These are phyloP conservation scores for Ophiostoma populinum DNA, from an alignment of 2,329 filamentous ascomycete species.

Conservation along the genomic window DNA sequence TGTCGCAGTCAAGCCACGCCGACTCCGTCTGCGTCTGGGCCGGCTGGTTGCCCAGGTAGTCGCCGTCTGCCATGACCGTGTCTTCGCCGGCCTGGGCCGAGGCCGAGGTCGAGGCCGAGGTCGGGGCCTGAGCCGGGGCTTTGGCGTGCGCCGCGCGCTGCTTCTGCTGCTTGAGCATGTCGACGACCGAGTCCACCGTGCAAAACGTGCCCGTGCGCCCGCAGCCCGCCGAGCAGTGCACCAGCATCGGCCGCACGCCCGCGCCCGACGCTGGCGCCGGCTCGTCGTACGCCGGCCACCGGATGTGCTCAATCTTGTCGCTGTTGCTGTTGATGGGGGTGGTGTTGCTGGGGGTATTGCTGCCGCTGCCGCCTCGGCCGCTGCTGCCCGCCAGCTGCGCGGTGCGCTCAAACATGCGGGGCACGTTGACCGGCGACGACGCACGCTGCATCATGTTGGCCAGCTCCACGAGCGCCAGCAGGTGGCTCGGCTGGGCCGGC, in stretches of 20 bases:
- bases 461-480: constrained; percentile 79
- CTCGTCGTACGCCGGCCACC: constrained; percentile 36
- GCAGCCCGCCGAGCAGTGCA: constrained; percentile 93
- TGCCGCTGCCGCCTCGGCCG: no score
- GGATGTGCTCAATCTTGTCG: constrained; percentile 11
- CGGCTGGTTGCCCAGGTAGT: neutral
- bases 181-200: constrained; percentile 86
- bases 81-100: constrained; percentile 1
- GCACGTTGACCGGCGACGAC: constrained; percentile 14
- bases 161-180: constrained; percentile 83
- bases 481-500: constrained; percentile 71
- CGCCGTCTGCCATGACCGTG: constrained; percentile 3
- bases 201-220: constrained; percentile 93
- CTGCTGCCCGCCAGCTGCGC: neutral
- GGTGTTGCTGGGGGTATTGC: no score
- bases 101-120: neutral
- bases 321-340: no score
- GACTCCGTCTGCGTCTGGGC: constrained; percentile 14
- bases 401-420: neutral
- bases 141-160: constrained; percentile 1
- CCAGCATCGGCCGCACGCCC: constrained; percentile 53
- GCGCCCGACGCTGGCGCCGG: constrained; percentile 41
- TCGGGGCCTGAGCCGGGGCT: neutral
- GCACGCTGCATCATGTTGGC: constrained; percentile 56
- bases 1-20: constrained; percentile 51